Evolutionary conservation across 78 protist species (phyloP).

Genomic region (Dictyostelium purpureum): DNA sequence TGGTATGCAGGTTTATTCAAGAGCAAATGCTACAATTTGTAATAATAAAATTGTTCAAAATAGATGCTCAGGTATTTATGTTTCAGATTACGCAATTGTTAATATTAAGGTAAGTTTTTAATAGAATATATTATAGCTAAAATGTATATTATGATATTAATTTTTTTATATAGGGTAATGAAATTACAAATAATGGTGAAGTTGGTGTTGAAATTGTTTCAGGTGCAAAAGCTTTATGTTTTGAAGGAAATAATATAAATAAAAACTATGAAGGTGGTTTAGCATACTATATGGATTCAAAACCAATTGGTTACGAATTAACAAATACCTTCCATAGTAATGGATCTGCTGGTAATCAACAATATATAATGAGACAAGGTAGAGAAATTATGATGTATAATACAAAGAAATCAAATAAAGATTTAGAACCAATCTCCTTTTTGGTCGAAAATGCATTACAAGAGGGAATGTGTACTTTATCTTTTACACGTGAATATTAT

Average conservation of each 20-base stretch:
- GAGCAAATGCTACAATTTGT: constrained; percentile 63
- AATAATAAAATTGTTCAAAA: constrained; percentile 63
- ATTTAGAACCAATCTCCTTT: constrained; percentile 65
- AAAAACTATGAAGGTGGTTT: constrained; percentile 69
- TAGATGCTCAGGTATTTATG: constrained; percentile 67
- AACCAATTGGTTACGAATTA: constrained; percentile 63
- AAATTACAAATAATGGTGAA: constrained; percentile 63
- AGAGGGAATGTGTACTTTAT: constrained; percentile 53
- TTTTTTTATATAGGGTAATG: constrained; percentile 25
- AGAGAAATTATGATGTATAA: constrained; percentile 53
- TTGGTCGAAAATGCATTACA: constrained; percentile 68
- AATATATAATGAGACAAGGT: constrained; percentile 53
- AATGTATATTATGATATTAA: neutral
- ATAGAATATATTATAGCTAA: too few species aligned
- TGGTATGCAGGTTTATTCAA: constrained; percentile 68
- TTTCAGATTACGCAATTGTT: constrained; percentile 72
- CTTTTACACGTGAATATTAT: constrained; percentile 67
- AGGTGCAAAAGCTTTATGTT: constrained; percentile 55
- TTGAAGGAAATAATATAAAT: constrained; percentile 36
- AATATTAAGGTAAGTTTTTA: constrained; percentile 16
- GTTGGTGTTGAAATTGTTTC: constrained; percentile 76
- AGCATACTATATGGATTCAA: constrained; percentile 66
- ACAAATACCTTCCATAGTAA: constrained; percentile 23
- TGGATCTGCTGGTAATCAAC: constrained; percentile 31
- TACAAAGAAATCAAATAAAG: neutral